These are phyloP conservation scores for Obelidium mucronatum DNA, from an alignment of 192 early-diverging fungal species.

Conservation along the genomic window DNA sequence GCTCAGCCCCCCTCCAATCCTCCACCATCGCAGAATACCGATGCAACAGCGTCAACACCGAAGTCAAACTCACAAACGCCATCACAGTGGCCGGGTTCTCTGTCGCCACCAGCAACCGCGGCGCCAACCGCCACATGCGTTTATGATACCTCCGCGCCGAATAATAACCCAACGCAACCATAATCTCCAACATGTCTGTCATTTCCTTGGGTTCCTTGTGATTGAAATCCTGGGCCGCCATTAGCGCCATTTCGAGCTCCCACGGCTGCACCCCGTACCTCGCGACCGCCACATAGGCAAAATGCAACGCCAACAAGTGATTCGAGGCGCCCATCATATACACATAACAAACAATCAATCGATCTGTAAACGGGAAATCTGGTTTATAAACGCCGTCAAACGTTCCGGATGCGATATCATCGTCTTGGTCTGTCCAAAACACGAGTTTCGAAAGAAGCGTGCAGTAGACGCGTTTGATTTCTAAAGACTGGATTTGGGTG, in stretches of 20 bases:
- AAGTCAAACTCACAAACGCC: background rate
- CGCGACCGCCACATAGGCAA: background rate
- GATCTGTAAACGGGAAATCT: background rate
- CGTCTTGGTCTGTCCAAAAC: no score
- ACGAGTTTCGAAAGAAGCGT: no score
- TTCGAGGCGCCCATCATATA: constrained; percentile 2
- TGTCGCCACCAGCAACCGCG: background rate
- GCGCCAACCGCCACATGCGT: background rate
- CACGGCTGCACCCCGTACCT: background rate
- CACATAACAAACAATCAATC: background rate
- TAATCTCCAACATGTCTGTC: background rate
- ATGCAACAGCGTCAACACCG: background rate
- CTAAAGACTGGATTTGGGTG: no score
- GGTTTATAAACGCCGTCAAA: no score
- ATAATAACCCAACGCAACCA: background rate
- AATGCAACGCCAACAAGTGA: background rate
- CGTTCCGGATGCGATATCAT: no score
- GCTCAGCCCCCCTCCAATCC: background rate
- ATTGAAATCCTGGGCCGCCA: background rate
- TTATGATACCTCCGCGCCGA: constrained; percentile 6
- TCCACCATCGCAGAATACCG: constrained; percentile 3
- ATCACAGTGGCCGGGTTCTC: background rate
- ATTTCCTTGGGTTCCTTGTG: no score
- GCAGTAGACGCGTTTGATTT: no score
- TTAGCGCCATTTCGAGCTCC: background rate